A percentile compares a stretch with the other conserved stretches of the same genome.
These are phyloP conservation scores for Lyophyllum shimeji DNA, from an alignment of 768 basidiomycete genomes.

Conservation along the genomic window DNA sequence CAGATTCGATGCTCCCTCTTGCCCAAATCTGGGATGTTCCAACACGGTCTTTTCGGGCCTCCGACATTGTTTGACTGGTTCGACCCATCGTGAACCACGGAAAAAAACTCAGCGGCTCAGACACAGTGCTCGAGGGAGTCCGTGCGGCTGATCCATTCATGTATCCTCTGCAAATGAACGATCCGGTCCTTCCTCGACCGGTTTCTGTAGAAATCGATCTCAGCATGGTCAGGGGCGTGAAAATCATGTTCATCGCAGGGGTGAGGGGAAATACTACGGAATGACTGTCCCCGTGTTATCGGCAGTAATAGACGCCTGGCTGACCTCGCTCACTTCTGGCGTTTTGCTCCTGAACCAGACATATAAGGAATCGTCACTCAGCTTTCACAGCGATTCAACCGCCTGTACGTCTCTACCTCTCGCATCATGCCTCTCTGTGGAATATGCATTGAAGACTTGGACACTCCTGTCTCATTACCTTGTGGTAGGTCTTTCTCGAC, in stretches of 20 bases:
- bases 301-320: not conserved
- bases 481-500: constrained; percentile 48
- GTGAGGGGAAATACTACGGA: not conserved
- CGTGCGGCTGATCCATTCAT: not conserved
- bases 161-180: not conserved
- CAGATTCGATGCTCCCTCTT: constrained; percentile 5
- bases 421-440: constrained; percentile 49
- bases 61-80: constrained; percentile 27
- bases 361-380: constrained; percentile 9
- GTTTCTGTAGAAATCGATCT: not conserved
- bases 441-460: constrained; percentile 58
- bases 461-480: constrained; percentile 57
- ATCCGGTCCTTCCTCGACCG: not conserved
- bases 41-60: constrained; percentile 30
- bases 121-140: not conserved
- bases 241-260: not conserved
- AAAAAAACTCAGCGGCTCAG: not conserved
- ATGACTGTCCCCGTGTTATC: constrained; percentile 5
- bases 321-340: not conserved
- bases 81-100: not conserved
- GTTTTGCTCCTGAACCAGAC: constrained; percentile 1
- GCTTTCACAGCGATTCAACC: not conserved
- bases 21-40: constrained; percentile 20
- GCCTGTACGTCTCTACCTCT: not conserved
- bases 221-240: not conserved